A percentile compares a stretch with the other conserved stretches of the same genome.
Evolutionary conservation across 306 rosid species (phyloP).

Genomic region (Acmispon strigosus): DNA sequence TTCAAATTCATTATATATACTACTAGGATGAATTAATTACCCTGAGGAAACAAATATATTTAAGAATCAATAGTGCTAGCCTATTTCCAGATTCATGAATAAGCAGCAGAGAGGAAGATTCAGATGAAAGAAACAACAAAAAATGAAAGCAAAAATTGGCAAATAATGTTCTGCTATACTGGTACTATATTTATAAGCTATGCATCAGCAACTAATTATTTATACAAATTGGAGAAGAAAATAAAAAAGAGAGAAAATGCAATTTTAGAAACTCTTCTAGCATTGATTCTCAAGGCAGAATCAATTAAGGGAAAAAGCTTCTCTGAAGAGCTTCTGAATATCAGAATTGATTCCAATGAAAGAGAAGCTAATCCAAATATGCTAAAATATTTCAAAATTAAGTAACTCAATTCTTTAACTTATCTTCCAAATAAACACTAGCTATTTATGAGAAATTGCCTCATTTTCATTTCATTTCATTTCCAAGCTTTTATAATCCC

Average conservation of each 20-base stretch:
- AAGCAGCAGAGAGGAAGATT: neutral
- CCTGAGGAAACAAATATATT: neutral
- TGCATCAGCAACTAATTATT: conserved; percentile 43
- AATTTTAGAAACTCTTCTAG: no score
- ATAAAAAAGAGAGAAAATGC: neutral
- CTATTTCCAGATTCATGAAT: neutral
- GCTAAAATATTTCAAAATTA: conserved; percentile 2
- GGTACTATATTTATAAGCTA: conserved; percentile 30
- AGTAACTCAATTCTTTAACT: neutral
- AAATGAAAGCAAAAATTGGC: conserved; percentile 11
- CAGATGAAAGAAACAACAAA: neutral
- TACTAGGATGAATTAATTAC: neutral
- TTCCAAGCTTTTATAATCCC: conserved; percentile 84
- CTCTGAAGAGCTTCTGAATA: no score
- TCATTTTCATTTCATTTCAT: conserved; percentile 50
- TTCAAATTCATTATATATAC: conserved; percentile 8
- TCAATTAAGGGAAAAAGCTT: no score
- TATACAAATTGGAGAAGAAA: conserved; percentile 33
- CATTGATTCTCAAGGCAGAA: no score
- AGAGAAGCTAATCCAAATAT: no score
- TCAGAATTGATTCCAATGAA: no score
- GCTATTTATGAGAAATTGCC: neutral
- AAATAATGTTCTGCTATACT: conserved; percentile 47
- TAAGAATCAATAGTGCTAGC: neutral
- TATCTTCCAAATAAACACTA: conserved; percentile 18